These are phyloP conservation scores for Cutaneotrichosporon sp. DNA, from an alignment of 1,284 basidiomycete species.

Conservation along the genomic window DNA sequence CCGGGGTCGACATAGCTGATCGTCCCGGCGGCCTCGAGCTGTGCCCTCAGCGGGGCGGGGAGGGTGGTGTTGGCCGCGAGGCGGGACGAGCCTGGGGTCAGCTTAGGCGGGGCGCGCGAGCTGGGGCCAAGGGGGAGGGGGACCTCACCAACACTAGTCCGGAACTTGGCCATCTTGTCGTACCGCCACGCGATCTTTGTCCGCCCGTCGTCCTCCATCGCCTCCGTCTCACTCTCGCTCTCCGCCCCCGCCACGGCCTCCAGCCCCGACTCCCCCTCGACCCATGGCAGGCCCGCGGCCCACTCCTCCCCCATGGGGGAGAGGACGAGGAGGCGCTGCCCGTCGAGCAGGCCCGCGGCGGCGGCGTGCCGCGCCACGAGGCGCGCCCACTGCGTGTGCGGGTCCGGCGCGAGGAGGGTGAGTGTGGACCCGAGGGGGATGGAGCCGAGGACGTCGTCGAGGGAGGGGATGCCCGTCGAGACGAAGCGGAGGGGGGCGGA, in stretches of 20 bases:
- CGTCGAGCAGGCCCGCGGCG: conserved; percentile 76
- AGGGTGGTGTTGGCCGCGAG: conserved; percentile 28
- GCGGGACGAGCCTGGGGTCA: conserved; percentile 7
- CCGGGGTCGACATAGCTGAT: conserved; percentile 8
- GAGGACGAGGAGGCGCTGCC: conserved; percentile 70
- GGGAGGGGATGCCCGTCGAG: conserved; percentile 81
- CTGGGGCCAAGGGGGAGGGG: too few species aligned
- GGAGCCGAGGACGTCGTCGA: conserved; percentile 94
- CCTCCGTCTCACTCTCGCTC: conserved; percentile 57
- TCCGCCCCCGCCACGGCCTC: conserved; percentile 46
- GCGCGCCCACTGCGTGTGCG: conserved; percentile 80
- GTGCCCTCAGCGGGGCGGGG: conserved; percentile 25
- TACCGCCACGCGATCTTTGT: conserved; percentile 93
- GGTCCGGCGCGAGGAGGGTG: conserved; percentile 75
- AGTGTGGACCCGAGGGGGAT: conserved; percentile 79
- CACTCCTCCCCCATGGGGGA: conserved; percentile 58
- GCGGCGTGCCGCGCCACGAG: conserved; percentile 85
- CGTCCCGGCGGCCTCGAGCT: conserved; percentile 14
- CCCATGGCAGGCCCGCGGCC: conserved; percentile 77
- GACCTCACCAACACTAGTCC: conserved; percentile 71
- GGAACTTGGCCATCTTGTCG: conserved; percentile 84
- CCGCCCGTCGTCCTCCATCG: conserved; percentile 57
- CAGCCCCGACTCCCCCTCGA: conserved; percentile 48
- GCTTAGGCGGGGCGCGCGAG: too few species aligned
- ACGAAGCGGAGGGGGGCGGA: conserved; percentile 4